Base-by-base conservation (phyloP, 2,329 filamentous ascomycete genomes). In the Dryadomyces sulphureus region DNA sequence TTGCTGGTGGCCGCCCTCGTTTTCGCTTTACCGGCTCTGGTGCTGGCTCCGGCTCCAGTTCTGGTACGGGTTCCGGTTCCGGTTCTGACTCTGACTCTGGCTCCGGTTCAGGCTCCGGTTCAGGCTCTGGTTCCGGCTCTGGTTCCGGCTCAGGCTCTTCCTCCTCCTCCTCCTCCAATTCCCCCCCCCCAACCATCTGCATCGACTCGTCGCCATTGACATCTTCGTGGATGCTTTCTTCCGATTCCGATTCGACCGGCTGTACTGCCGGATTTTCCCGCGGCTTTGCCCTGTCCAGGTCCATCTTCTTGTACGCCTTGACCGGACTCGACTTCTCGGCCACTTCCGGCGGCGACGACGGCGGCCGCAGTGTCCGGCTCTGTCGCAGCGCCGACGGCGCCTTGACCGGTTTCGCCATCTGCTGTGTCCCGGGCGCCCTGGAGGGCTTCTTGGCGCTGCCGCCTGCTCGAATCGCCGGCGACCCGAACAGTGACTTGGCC, bases 401-500 rank as follows among this genome's bases (percentile, higher is more conserved):
- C 41, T 30, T 35, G 40, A 41, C 19, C 41, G 35, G n/a, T 5
- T 25, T 20, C 11, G 30, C 27, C 4, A 9, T 9, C 32, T 21
- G 21, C 21, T 20, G 24, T n/a, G 21, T n/a, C 30, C 2, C 5
- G 11, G 16, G 14, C 47, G 72, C 47, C 30, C 27, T 32, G 9
- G 27, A 9, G 27, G 27, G 27, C 11, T 32, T 32, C 27, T 32
- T 32, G 27, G 27, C 27, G 27, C 27, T 32, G 27, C 6, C 27
- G 8, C 42, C 41, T 12, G 41, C 41, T 43, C 53, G 70, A 50
- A 76, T 70, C 22, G 81, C 77, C 0, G 81, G 81, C 2, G 73
- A 76, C 12, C 67, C 64, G 22, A 77, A 66, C 30, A 70, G 64
- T 4, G 79, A 80, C 60, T 82, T 84, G 46, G 73, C 67, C 1